Conservation (phyloP, 2,329 filamentous ascomycete genomes). For the Trichoderma endophyticum region DNA sequence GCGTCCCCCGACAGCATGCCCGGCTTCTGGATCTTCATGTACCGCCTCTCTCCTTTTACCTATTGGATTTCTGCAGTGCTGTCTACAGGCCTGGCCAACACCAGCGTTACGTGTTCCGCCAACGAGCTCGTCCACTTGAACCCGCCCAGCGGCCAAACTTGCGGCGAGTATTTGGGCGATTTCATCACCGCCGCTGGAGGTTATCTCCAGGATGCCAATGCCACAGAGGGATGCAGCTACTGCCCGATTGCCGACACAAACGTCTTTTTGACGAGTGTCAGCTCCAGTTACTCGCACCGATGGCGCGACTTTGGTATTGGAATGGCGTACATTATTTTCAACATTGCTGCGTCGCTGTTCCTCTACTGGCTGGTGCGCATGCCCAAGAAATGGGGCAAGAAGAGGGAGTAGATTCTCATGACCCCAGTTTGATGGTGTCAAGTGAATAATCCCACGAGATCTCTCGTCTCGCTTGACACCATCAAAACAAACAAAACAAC, state of each 20-base stretch:
- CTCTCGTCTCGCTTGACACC: not conserved
- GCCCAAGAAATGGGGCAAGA: slow-evolving; percentile 40
- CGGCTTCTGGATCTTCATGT: slow-evolving; percentile 55
- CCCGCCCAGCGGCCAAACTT: slow-evolving; percentile 51
- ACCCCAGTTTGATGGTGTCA: not conserved
- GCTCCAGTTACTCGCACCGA: slow-evolving; percentile 1
- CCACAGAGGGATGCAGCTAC: slow-evolving; percentile 7
- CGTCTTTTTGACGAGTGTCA: slow-evolving; percentile 4
- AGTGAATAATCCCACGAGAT: not conserved
- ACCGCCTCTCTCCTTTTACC: not conserved
- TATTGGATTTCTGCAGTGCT: slow-evolving; percentile 58
- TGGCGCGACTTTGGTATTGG: slow-evolving; percentile 14
- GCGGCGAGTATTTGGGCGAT: slow-evolving; percentile 52
- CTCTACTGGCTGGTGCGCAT: slow-evolving; percentile 13
- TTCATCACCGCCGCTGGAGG: slow-evolving; percentile 39
- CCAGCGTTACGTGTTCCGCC: slow-evolving; percentile 44
- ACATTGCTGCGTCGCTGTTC: slow-evolving; percentile 8
- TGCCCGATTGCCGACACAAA: slow-evolving; percentile 10
- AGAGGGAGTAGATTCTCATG: not conserved
- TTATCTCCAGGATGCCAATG: not conserved
- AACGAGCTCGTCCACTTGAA: slow-evolving; percentile 51
- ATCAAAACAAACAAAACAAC: not conserved
- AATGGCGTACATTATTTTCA: slow-evolving; percentile 4
- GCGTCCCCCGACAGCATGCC: slow-evolving; percentile 61
- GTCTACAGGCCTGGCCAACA: slow-evolving; percentile 54